These are phyloP conservation scores for Pezicula neosporulosa DNA, from an alignment of 2,329 filamentous ascomycete species.

Conservation along the genomic window DNA sequence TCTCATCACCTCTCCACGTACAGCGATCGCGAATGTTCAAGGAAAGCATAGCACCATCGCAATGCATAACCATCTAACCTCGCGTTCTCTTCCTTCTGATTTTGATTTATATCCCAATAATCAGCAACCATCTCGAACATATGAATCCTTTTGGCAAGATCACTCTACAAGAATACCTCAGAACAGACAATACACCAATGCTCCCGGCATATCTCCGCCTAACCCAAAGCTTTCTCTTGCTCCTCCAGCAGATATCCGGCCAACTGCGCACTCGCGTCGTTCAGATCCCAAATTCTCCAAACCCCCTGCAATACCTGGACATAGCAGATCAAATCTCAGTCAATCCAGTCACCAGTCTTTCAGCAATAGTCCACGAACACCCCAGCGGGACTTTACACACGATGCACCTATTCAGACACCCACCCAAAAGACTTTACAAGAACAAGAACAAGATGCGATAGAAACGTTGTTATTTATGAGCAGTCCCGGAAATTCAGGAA, in stretches of 20 bases:
- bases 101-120: constrained; percentile 30
- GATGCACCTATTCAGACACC: constrained; percentile 50
- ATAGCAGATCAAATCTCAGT: constrained; percentile 12
- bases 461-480: constrained; percentile 81
- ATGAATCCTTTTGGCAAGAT: constrained; percentile 44
- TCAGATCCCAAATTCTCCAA: constrained; percentile 26
- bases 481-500: constrained; percentile 68
- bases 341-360: constrained; percentile 20
- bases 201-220: constrained; percentile 44
- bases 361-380: constrained; percentile 22
- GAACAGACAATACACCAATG: constrained; percentile 34
- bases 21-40: constrained; percentile 35
- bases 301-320: constrained; percentile 22
- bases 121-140: constrained; percentile 29
- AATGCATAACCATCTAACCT: constrained; percentile 1
- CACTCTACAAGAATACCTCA: constrained; percentile 29
- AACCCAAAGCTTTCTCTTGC: constrained; percentile 32
- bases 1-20: constrained; percentile 52
- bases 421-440: constrained; percentile 63
- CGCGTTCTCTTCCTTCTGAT: constrained; percentile 17
- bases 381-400: constrained; percentile 16
- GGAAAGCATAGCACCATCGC: constrained; percentile 12
- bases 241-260: constrained; percentile 34
- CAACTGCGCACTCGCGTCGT: constrained; percentile 21
- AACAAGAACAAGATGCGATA: constrained; percentile 78